Base-by-base conservation (phyloP, 257 asterid species). In the Penstemon barbatus region DNA sequence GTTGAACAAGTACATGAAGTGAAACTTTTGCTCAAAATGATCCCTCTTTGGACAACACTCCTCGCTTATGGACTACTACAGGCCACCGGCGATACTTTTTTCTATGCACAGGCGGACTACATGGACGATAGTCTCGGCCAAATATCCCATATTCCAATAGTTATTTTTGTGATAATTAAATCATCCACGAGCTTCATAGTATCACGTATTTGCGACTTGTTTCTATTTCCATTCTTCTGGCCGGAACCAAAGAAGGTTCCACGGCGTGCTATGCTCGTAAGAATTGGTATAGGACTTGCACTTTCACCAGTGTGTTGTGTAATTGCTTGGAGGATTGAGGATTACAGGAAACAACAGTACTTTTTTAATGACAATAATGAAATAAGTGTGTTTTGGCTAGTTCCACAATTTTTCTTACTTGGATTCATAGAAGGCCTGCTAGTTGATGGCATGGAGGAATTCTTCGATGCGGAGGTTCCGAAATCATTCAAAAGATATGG, bases 331-430 rank as follows among this genome's bases (percentile, higher is more conserved):
- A 8, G 33, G 13, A n/a, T 71, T 1, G 65, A 63, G n/a, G 13
- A 25, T 36, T 59, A 6, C 38, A 63, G 64, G 43, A 25, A 62
- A 25, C 12, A 7, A 7, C 15, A 53, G 6, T 25, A 25, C 33
- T 11, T 2, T 36, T 39, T 48, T 15, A 19, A 52, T 7, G 51
- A 1, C 3, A 33, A 6, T 45, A 7, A 25, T 8, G 5, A 43
- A 6, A 49, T 52, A 3, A 49, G 48, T 19, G n/a, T 57, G 7
- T 13, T 19, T 8, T 73, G 68, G 77, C 62, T 73, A 60, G 40
- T 54, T 15, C 77, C 72, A 9, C 72, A 65, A 61, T 73, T 65
- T 57, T 65, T 66, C 46, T 65, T 0, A 67, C 33, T 25, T 25
- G 33, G 33, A 25, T 25, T 25, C 33, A 25, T 25, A 2, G 33